These are phyloP conservation scores for Codiaeum variegatum DNA, from an alignment of 441 rosid species.

Conservation along the genomic window DNA sequence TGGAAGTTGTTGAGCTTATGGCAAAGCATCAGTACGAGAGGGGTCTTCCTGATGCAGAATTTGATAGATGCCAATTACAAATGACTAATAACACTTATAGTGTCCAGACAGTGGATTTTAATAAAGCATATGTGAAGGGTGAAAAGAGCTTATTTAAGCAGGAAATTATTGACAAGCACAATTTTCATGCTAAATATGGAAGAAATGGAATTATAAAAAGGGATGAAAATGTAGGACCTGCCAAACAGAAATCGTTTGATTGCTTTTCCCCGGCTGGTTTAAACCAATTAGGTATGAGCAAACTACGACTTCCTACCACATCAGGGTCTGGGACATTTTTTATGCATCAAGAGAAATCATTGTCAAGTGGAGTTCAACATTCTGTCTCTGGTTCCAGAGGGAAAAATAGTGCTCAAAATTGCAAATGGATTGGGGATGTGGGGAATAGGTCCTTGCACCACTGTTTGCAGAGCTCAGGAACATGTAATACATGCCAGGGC, in stretches of 20 bases:
- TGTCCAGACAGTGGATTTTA: slow-evolving; percentile 41
- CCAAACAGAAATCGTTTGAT: slow-evolving; percentile 38
- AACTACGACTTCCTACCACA: slow-evolving; percentile 37
- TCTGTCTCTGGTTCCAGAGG: slow-evolving; percentile 36
- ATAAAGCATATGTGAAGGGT: slow-evolving; percentile 36
- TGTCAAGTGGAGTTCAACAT: slow-evolving; percentile 38
- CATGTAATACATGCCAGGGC: slow-evolving; percentile 47
- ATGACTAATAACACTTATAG: slow-evolving; percentile 27
- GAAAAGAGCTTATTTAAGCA: slow-evolving; percentile 38
- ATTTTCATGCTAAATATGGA: slow-evolving; percentile 35
- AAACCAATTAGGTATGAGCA: slow-evolving; percentile 26
- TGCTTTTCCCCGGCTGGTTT: slow-evolving; percentile 37
- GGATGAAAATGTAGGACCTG: slow-evolving; percentile 30
- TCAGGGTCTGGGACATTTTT: slow-evolving; percentile 35
- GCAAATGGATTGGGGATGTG: slow-evolving; percentile 44
- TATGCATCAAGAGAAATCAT: slow-evolving; percentile 37
- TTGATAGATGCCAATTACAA: slow-evolving; percentile 38
- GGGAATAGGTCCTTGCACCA: slow-evolving; percentile 37
- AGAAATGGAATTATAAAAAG: slow-evolving; percentile 32
- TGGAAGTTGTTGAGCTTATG: slow-evolving; percentile 96
- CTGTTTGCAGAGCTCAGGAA: slow-evolving; percentile 34
- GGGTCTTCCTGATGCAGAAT: slow-evolving; percentile 70
- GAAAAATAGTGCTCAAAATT: slow-evolving; percentile 34
- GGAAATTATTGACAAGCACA: slow-evolving; percentile 36
- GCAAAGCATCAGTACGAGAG: slow-evolving; percentile 93